These are phyloP conservation scores for Didymella sp. DNA, from an alignment of 2,329 filamentous ascomycete species.

Conservation along the genomic window DNA sequence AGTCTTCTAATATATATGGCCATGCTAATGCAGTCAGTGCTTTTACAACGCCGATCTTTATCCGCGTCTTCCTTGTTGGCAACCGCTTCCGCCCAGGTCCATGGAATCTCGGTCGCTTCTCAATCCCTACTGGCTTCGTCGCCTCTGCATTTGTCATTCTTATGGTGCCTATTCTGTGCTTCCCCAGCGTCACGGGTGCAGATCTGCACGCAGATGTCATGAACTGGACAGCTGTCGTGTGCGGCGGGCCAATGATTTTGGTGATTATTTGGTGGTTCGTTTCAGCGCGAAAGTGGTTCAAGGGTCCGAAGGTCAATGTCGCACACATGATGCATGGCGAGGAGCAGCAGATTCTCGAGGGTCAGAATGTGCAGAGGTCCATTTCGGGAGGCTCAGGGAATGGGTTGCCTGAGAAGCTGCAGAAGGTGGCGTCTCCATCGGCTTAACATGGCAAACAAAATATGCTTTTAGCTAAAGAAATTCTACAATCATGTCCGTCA, in stretches of 20 bases:
- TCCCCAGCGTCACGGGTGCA: slow-evolving; percentile 64
- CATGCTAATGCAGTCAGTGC: slow-evolving; percentile 34
- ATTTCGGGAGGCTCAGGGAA: slow-evolving; percentile 1
- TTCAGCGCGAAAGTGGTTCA: slow-evolving; percentile 72
- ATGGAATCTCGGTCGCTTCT: slow-evolving; percentile 70
- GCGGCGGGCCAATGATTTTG: slow-evolving; percentile 67
- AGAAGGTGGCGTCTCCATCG: slow-evolving; percentile 4
- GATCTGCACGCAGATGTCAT: slow-evolving; percentile 62
- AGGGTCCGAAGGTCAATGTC: slow-evolving; percentile 72
- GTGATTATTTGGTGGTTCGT: slow-evolving; percentile 69
- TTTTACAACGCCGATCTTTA: slow-evolving; percentile 65
- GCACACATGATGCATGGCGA: slow-evolving; percentile 60
- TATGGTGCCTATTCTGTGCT: slow-evolving; percentile 73
- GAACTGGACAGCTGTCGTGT: slow-evolving; percentile 75
- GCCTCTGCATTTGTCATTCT: slow-evolving; percentile 67
- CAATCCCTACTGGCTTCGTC: slow-evolving; percentile 62
- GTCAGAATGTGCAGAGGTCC: slow-evolving; percentile 13
- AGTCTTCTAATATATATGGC: background rate
- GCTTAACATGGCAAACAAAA: background rate
- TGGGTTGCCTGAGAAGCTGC: slow-evolving; percentile 10
- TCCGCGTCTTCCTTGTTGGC: slow-evolving; percentile 66
- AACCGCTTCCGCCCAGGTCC: slow-evolving; percentile 70
- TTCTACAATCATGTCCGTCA: background rate
- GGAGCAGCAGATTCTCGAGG: slow-evolving; percentile 51
- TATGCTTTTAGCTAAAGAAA: background rate